Percentiles rank a stretch among this genome's conserved stretches.
Evolutionary conservation across 176 grass and related monocot species (phyloP).

Genomic region (Carex parvula): DNA sequence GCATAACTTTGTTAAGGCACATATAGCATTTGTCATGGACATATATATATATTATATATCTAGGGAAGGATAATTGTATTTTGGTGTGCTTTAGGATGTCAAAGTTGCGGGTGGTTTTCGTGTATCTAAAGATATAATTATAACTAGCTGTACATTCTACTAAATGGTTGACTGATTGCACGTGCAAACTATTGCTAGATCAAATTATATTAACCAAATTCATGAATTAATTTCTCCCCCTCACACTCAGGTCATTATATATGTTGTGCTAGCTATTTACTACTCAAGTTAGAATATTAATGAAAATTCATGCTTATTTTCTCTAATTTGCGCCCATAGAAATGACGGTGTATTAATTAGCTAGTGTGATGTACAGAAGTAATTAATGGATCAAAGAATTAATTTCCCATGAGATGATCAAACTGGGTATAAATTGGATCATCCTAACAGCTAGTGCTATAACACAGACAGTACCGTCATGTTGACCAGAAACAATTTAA

Average conservation of each 20-base stretch:
- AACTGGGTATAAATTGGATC: background rate
- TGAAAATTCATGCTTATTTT: background rate
- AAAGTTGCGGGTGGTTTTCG: too few species aligned
- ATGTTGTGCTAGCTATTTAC: background rate
- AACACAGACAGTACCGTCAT: slow-evolving; percentile 16
- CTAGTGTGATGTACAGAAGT: background rate
- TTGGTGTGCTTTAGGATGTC: too few species aligned
- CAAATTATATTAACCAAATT: background rate
- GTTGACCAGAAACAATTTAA: slow-evolving; percentile 11
- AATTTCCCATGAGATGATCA: background rate
- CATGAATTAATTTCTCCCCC: background rate
- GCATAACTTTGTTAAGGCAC: background rate
- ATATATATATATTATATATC: background rate
- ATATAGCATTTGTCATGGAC: background rate
- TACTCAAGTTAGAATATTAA: background rate
- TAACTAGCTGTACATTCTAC: too few species aligned
- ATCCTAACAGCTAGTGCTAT: background rate
- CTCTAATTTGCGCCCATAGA: background rate
- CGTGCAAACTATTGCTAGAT: background rate
- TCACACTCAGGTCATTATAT: background rate
- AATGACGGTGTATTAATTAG: background rate
- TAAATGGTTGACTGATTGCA: background rate
- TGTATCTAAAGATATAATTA: too few species aligned
- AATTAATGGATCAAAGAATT: background rate
- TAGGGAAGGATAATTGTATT: background rate